Evolutionary conservation across 805 yeast species (phyloP).

Genomic region (Saturnispora kantuleensis): DNA sequence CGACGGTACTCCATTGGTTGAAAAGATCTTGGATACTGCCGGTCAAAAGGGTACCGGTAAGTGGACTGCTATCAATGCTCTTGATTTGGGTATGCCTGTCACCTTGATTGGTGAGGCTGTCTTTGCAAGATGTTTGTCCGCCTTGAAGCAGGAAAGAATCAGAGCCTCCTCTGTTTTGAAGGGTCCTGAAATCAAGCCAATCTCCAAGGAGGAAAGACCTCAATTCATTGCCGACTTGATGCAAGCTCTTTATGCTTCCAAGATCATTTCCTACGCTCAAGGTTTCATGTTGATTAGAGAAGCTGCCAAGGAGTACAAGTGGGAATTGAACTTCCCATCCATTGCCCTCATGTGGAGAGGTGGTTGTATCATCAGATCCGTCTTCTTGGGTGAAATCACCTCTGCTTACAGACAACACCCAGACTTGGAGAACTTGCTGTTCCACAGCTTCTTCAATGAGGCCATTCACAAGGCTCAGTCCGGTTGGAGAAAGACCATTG

Average conservation of each 20-base stretch:
- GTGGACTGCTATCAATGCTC: conserved; percentile 98
- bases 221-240: conserved; percentile 86
- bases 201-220: conserved; percentile 62
- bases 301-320: conserved; percentile 93
- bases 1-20: conserved; percentile 88
- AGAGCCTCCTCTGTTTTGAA: conserved; percentile 68
- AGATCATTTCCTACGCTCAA: conserved; percentile 97
- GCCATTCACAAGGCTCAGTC: conserved; percentile 90
- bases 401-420: conserved; percentile 91
- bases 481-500: conserved; percentile 89
- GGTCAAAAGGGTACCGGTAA: conserved; percentile 99
- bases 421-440: conserved; percentile 87
- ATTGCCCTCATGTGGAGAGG: conserved; percentile 99
- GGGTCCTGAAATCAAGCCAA: conserved; percentile 68
- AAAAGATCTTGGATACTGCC: conserved; percentile 93
- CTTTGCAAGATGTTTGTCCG: conserved; percentile 90
- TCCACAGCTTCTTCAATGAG: conserved; percentile 87
- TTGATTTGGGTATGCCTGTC: conserved; percentile 97
- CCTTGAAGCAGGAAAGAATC: conserved; percentile 84
- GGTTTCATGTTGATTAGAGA: conserved; percentile 99
- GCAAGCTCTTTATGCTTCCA: conserved; percentile 97
- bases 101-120: conserved; percentile 98
- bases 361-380: conserved; percentile 99
- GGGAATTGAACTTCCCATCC: conserved; percentile 97
- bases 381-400: conserved; percentile 94